These are phyloP conservation scores for Chlamydomonas incerta DNA, from an alignment of 139 green algal species.

Conservation along the genomic window DNA sequence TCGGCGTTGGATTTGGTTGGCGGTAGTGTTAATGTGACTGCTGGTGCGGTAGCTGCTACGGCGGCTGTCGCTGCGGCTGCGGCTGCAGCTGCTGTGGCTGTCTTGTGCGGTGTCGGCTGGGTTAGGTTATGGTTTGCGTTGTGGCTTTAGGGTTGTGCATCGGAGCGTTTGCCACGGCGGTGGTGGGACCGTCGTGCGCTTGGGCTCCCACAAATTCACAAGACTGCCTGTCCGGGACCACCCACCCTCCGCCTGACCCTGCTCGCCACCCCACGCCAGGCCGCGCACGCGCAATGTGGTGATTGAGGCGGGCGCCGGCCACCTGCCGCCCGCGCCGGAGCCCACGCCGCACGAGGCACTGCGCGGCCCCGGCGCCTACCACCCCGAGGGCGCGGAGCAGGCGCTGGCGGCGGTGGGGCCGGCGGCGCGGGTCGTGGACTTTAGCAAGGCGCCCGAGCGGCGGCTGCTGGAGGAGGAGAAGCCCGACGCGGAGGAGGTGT, in stretches of 20 bases:
- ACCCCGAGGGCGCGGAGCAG: neutral
- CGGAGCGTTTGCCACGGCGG: too few species aligned
- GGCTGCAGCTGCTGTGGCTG: too few species aligned
- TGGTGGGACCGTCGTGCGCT: too few species aligned
- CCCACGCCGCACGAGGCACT: neutral
- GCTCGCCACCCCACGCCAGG: neutral
- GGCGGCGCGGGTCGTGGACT: slow-evolving; percentile 10
- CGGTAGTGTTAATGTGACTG: too few species aligned
- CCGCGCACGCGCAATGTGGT: neutral
- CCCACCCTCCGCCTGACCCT: too few species aligned
- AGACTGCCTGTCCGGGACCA: too few species aligned
- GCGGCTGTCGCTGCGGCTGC: too few species aligned
- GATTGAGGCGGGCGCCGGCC: neutral
- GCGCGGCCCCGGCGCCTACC: slow-evolving; percentile 22
- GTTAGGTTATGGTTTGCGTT: too few species aligned
- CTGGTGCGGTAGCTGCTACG: too few species aligned
- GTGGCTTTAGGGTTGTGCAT: too few species aligned
- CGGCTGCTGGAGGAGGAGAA: neutral
- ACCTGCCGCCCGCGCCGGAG: slow-evolving; percentile 10
- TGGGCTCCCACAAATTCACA: too few species aligned
- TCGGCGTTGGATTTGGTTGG: neutral
- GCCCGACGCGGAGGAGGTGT: neutral
- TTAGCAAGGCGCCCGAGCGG: neutral
- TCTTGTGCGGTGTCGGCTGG: too few species aligned
- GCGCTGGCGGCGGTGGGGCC: slow-evolving; percentile 1